These are phyloP conservation scores for Phytophthora europaea DNA, from an alignment of 352 stramenopile genomes.

Conservation along the genomic window DNA sequence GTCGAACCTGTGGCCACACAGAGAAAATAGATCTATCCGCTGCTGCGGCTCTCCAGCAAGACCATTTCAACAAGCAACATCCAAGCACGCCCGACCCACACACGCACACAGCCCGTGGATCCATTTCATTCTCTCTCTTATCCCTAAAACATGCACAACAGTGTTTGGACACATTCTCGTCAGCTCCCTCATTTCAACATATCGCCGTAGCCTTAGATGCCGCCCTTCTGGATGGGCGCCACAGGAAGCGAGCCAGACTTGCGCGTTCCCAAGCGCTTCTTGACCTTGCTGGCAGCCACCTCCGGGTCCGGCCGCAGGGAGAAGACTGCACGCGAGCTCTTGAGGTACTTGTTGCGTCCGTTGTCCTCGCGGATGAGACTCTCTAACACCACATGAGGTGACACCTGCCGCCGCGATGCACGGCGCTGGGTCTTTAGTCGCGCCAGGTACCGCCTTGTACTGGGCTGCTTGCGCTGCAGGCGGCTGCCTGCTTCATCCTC, in stretches of 20 bases:
- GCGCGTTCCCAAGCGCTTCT: slow-evolving; percentile 78
- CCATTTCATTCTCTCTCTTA: slow-evolving; percentile 38
- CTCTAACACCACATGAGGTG: slow-evolving; percentile 80
- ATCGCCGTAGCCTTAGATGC: slow-evolving; percentile 49
- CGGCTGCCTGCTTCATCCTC: slow-evolving; percentile 67
- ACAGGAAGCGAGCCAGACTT: slow-evolving; percentile 68
- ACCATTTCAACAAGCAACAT: background rate
- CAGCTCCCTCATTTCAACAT: slow-evolving; percentile 23
- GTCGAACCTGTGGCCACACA: slow-evolving; percentile 1
- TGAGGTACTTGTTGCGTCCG: slow-evolving; percentile 85
- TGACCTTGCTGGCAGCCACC: slow-evolving; percentile 74
- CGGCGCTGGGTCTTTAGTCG: slow-evolving; percentile 82
- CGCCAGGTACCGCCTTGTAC: slow-evolving; percentile 82
- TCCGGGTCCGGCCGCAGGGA: slow-evolving; percentile 81
- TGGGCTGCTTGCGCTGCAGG: slow-evolving; percentile 82
- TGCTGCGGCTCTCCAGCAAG: slow-evolving; percentile 9
- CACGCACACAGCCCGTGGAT: slow-evolving; percentile 10
- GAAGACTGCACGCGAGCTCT: slow-evolving; percentile 82
- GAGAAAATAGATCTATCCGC: slow-evolving; percentile 26
- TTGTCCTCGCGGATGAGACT: slow-evolving; percentile 86
- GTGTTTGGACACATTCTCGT: slow-evolving; percentile 33
- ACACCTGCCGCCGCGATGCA: slow-evolving; percentile 66
- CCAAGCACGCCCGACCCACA: slow-evolving; percentile 26
- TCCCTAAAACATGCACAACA: slow-evolving; percentile 41
- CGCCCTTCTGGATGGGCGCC: slow-evolving; percentile 79